These are phyloP conservation scores for Hydnomerulius pinastri DNA, from an alignment of 768 basidiomycete species.

Conservation along the genomic window DNA sequence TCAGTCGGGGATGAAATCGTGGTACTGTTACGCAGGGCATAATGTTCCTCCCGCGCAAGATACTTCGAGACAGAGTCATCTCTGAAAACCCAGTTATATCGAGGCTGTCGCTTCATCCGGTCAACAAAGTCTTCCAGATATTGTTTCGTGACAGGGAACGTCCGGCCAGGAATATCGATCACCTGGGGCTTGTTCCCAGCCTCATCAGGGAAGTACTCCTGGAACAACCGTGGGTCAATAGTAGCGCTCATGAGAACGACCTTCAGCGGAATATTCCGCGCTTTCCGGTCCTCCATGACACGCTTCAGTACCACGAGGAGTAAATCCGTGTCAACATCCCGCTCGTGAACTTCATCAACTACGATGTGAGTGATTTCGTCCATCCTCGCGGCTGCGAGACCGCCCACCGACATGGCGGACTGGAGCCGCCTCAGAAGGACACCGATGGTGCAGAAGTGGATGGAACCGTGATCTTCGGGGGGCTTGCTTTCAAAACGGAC, in stretches of 20 bases:
- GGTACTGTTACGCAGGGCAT: conserved; percentile 7
- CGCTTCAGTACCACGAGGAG: conserved; percentile 88
- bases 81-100: conserved; percentile 61
- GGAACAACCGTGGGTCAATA: conserved; percentile 88
- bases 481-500: conserved; percentile 86
- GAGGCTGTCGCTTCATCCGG: conserved; percentile 42
- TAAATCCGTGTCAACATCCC: conserved; percentile 91
- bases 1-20: conserved; percentile 3
- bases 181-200: conserved; percentile 62
- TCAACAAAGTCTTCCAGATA: conserved; percentile 80
- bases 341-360: conserved; percentile 96
- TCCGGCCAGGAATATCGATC: conserved; percentile 86
- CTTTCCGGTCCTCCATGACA: conserved; percentile 71
- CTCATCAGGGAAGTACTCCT: conserved; percentile 78
- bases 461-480: conserved; percentile 78
- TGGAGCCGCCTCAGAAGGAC: conserved; percentile 88
- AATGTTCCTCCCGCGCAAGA: conserved; percentile 56
- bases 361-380: conserved; percentile 88
- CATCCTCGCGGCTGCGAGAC: conserved; percentile 40
- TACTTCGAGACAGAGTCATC: conserved; percentile 76
- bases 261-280: conserved; percentile 72
- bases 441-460: conserved; percentile 94
- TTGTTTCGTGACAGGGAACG: conserved; percentile 82
- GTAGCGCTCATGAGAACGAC: conserved; percentile 96
- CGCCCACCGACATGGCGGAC: conserved; percentile 56